Evolutionary conservation across 306 rosid species (phyloP), one percentile per base, ranked within the genome.

Genomic region (Pterocarpus macrocarpus): DNA sequence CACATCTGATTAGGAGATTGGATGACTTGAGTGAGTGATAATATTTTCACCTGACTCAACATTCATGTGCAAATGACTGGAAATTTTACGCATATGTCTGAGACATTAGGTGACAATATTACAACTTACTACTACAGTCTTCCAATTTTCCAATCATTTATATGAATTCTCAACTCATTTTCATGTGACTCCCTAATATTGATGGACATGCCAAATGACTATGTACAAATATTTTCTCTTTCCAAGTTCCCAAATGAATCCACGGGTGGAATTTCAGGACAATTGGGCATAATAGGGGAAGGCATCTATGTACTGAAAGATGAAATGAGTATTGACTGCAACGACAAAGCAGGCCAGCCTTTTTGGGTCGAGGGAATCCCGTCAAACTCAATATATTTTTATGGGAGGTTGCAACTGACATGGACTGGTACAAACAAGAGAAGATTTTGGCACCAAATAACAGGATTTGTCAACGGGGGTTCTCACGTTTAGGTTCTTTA

Each of bases 301-400:
- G 66, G 90, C 85, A 88, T 92, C 89, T 83, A 35, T 28, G 4
- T 50, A 14, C 36, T 66, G 30, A 74, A 81, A 81, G 64, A 82
- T 66, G 49, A 43, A 80, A 73, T 5, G 44, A 76, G 77, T 83
- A 88, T 89, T 83, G 91, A 73, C 76, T 80, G 78, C 86, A 83
- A 88, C 85, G 91, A 92, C 98, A 90, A 90, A 92, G 75, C 79
- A 83, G 88, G 97, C 93, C 92, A 88, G 97, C 94, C 87, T 77
- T 82, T 85, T 80, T 15, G 85, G 80, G 83, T 61, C 81, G 73
- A 87, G 44, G 83, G 89, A 83, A 91, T 91, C 94, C 72, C 63
- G 75, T 81, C 83, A 88, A 84, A 69, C 73, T 81, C 59, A 73
- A 69, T 77, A 47, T 79, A 52, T 76, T 67, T 71, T 85, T 69